Percentiles rank a stretch among this genome's conserved stretches.
phyloP scores from a whole-genome alignment of 2,329 filamentous ascomycete species.

The Phyllosticta capitalensis region DNA sequence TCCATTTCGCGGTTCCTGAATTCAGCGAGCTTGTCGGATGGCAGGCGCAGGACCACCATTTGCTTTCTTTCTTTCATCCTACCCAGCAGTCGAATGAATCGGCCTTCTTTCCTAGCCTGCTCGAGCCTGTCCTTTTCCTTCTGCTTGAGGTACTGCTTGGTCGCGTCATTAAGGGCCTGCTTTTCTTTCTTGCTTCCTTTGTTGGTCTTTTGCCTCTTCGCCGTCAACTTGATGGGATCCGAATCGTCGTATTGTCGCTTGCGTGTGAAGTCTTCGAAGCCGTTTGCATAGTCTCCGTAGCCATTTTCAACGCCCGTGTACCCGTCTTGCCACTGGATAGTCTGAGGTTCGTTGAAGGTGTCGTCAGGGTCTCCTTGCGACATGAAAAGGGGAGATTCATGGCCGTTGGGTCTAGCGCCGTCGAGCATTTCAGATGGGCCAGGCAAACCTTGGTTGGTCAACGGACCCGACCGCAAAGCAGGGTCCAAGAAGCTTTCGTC shows the following conservation, averaged over 20 bases:
- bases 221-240: conserved; percentile 17
- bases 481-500: conserved; percentile 9
- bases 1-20: conserved; percentile 24
- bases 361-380: background rate
- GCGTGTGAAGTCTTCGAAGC: conserved; percentile 19
- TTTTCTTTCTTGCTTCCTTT: conserved; percentile 23
- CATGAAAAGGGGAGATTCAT: background rate
- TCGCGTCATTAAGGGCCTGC: conserved; percentile 33
- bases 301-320: conserved; percentile 14
- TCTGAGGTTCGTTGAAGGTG: conserved; percentile 5
- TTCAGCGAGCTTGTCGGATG: conserved; percentile 26
- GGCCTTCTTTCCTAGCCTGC: conserved; percentile 34
- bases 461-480: conserved; percentile 1
- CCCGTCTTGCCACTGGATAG: conserved; percentile 11
- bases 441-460: background rate
- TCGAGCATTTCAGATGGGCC: conserved; percentile 17
- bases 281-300: conserved; percentile 22
- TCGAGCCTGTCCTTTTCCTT: conserved; percentile 35
- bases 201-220: conserved; percentile 25
- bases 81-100: conserved; percentile 37
- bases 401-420: conserved; percentile 13
- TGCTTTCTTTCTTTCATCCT: conserved; percentile 36
- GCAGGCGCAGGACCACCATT: conserved; percentile 32
- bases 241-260: conserved; percentile 23
- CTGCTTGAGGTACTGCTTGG: conserved; percentile 39